Conservation (phyloP, 139 green algal genomes). For the Coccomyxa sp. region DNA sequence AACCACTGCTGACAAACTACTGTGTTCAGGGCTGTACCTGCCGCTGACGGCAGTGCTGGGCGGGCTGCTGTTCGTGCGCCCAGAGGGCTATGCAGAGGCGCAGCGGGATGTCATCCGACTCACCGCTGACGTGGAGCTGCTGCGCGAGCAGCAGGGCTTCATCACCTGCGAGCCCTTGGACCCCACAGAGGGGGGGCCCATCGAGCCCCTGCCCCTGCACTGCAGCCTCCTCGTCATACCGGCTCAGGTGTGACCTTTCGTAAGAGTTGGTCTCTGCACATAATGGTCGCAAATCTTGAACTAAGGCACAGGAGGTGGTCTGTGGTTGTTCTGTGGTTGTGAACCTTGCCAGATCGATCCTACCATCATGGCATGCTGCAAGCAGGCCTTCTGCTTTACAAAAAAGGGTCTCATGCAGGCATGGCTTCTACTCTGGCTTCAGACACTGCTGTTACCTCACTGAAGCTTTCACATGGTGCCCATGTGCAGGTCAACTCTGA, state of each 20-base stretch:
- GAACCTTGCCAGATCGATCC: too few relatives aligned
- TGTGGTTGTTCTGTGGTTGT: too few relatives aligned
- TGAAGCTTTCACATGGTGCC: too few relatives aligned
- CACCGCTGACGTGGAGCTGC: slow-evolving; percentile 23
- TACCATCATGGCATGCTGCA: too few relatives aligned
- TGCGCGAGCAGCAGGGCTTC: slow-evolving; percentile 64
- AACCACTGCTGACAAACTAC: neutral
- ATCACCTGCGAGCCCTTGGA: slow-evolving; percentile 47
- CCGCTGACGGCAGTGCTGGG: slow-evolving; percentile 65
- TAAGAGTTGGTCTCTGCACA: neutral
- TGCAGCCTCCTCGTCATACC: slow-evolving; percentile 38
- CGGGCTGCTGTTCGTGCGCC: slow-evolving; percentile 61
- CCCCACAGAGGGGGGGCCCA: neutral
- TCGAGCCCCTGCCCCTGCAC: slow-evolving; percentile 29
- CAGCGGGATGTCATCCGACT: slow-evolving; percentile 70
- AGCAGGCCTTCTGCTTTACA: too few relatives aligned
- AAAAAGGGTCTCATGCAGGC: too few relatives aligned
- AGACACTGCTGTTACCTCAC: too few relatives aligned
- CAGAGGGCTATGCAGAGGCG: slow-evolving; percentile 43
- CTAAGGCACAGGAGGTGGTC: too few relatives aligned
- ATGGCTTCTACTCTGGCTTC: too few relatives aligned
- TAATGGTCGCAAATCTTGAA: neutral
- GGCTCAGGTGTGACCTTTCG: slow-evolving; percentile 15
- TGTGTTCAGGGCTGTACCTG: slow-evolving; percentile 56
- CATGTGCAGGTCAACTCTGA: slow-evolving; percentile 45